Evolutionary conservation across 176 grass and related monocot species (phyloP).

Genomic region (Panicum miliaceum): DNA sequence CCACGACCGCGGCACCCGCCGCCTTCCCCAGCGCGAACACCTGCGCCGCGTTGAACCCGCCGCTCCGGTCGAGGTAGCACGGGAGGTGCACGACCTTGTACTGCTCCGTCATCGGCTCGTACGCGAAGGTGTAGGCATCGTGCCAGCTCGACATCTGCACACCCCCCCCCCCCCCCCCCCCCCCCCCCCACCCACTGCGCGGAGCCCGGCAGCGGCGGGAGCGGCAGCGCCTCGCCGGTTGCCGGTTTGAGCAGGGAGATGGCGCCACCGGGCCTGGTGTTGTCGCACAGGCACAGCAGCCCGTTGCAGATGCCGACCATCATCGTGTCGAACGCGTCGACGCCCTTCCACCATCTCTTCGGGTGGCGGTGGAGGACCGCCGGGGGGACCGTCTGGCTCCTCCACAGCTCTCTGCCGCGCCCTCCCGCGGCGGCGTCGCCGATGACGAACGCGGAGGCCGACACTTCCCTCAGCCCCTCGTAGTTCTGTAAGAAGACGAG

Average conservation of each 20-base stretch:
- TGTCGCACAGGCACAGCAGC: conserved; percentile 26
- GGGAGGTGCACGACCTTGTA: conserved; percentile 37
- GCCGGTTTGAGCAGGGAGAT: not conserved
- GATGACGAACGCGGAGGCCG: not conserved
- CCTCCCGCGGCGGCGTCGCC: not conserved
- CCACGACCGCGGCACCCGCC: not conserved
- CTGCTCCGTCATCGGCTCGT: not conserved
- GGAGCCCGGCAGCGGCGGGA: conserved; percentile 22
- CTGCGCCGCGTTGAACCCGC: not conserved
- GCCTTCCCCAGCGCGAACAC: not conserved
- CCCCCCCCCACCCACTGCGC: not conserved
- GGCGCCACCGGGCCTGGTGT: not conserved
- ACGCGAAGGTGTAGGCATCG: not conserved
- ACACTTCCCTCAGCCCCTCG: rapidly evolving
- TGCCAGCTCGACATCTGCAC: not conserved
- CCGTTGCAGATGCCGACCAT: conserved; percentile 46
- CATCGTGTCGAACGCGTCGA: not conserved
- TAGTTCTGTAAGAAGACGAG: not conserved
- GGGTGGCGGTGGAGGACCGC: not conserved
- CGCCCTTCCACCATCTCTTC: rapidly evolving
- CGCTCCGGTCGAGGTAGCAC: not conserved
- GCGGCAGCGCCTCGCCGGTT: not conserved
- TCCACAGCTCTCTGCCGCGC: not conserved
- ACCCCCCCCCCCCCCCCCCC: not conserved
- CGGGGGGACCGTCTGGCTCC: not conserved